Percentiles rank a stretch among this genome's conserved stretches.
phyloP scores from a whole-genome alignment of 129 eudicot species.

The Flaveria brownii region DNA sequence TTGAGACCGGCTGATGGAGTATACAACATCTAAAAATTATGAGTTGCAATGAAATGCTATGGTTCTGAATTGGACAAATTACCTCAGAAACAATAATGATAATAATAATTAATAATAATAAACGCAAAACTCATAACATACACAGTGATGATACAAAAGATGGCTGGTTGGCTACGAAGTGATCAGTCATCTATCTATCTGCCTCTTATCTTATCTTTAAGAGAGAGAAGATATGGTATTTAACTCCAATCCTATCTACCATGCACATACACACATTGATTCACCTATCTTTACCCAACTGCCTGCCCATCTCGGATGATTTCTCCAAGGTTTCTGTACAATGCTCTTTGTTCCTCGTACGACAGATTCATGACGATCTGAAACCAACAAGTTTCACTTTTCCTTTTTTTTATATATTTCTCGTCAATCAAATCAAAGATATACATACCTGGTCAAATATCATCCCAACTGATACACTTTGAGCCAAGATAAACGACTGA shows the following conservation, averaged over 20 bases:
- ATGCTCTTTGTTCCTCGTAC: slow-evolving; percentile 6
- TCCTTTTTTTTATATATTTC: neutral
- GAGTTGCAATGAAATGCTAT: no score
- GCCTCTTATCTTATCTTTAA: no score
- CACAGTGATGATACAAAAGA: no score
- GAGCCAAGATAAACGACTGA: slow-evolving; percentile 78
- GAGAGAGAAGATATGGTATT: no score
- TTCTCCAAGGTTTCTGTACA: slow-evolving; percentile 12
- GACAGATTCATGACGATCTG: slow-evolving; percentile 7
- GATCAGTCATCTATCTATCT: no score
- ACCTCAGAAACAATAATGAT: no score
- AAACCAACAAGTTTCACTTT: neutral
- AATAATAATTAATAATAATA: no score
- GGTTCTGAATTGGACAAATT: no score
- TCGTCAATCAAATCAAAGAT: neutral
- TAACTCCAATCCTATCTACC: neutral
- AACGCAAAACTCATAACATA: no score
- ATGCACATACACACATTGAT: neutral
- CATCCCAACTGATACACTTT: slow-evolving; percentile 78
- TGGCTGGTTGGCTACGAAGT: no score
- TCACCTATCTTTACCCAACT: neutral
- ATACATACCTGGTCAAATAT: slow-evolving; percentile 75
- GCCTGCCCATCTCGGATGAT: neutral
- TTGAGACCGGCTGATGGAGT: no score
- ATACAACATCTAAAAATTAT: no score